Percentiles rank a stretch among this genome's conserved stretches.
Conservation (phyloP, 1,284 basidiomycete genomes). For the Mycosarcoma maydis region DNA sequence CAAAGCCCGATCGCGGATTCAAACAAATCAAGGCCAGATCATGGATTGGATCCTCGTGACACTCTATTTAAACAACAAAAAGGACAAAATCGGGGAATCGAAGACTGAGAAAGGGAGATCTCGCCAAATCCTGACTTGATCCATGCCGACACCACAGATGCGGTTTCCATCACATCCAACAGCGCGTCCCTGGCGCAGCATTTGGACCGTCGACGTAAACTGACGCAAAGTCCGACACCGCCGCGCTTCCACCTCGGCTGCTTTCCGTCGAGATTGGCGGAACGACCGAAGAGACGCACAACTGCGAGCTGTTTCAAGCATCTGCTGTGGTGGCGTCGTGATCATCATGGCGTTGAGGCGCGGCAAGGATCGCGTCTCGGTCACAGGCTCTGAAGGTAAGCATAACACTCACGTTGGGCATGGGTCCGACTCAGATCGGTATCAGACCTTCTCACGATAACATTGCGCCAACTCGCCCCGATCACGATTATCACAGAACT, state of each 20-base stretch:
- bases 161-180: conserved; percentile 22
- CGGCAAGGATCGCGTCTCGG: conserved; percentile 44
- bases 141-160: conserved; percentile 7
- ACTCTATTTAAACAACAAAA: no score
- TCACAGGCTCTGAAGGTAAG: conserved; percentile 40
- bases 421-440: no score
- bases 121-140: neutral
- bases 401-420: no score
- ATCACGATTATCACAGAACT: conserved; percentile 47
- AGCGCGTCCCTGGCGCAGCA: no score
- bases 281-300: neutral
- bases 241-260: neutral
- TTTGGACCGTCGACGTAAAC: no score
- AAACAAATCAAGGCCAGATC: no score
- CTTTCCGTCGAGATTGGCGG: conserved; percentile 1
- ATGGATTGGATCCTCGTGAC: no score
- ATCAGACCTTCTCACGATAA: neutral
- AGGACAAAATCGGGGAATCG: conserved; percentile 1
- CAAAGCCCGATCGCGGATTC: no score
- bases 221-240: neutral
- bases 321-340: no score
- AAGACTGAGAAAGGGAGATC: neutral
- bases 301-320: no score
- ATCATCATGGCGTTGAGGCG: conserved; percentile 35
- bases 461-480: neutral